Evolutionary conservation across 768 basidiomycete species (phyloP).

Genomic region (Tulasnella sp.): DNA sequence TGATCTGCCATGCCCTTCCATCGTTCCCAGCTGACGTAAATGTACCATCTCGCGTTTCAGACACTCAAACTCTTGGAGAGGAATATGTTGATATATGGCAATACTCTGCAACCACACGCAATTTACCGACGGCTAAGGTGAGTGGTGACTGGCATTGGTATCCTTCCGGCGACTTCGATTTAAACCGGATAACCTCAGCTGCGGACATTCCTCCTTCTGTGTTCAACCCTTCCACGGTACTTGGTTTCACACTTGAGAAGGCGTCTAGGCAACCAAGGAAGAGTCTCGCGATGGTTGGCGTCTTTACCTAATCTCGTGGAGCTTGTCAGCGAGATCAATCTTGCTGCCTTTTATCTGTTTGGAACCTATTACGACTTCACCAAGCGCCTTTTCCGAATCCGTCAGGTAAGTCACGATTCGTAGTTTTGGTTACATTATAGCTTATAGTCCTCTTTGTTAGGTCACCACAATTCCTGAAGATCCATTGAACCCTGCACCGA

Average conservation of each 20-base stretch:
- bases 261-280: constrained; percentile 40
- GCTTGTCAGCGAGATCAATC: constrained; percentile 62
- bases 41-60: neutral
- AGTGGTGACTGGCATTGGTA: neutral
- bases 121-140: constrained; percentile 46
- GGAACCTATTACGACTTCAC: constrained; percentile 75
- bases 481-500: constrained; percentile 70
- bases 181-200: constrained; percentile 30
- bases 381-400: constrained; percentile 63
- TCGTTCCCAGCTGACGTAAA: constrained; percentile 9
- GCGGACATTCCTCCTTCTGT: constrained; percentile 57
- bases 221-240: constrained; percentile 65
- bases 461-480: constrained; percentile 69
- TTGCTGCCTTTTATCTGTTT: constrained; percentile 73
- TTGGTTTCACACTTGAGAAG: constrained; percentile 50
- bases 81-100: constrained; percentile 87
- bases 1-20: neutral
- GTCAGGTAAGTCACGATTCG: constrained; percentile 51
- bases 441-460: constrained; percentile 41
- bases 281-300: constrained; percentile 38
- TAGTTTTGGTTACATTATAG: neutral
- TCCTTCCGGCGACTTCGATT: neutral
- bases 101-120: constrained; percentile 47
- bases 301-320: constrained; percentile 54
- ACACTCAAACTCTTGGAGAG: constrained; percentile 75